Conservation (phyloP, 805 yeast genomes). For the Pichia insulana region DNA sequence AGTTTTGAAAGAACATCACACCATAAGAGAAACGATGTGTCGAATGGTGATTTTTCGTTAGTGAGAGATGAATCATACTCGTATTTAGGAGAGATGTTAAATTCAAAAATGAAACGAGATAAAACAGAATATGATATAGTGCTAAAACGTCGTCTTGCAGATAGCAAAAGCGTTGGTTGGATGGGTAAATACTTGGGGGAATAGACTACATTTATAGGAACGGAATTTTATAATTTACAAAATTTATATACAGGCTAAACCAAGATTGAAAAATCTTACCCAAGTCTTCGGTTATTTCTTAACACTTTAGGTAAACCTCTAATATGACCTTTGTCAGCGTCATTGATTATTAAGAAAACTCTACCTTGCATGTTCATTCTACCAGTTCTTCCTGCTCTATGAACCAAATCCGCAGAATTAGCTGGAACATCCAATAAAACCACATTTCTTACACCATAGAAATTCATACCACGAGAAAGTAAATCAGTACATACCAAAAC, state of each 20-base stretch:
- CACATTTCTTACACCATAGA: conserved; percentile 72
- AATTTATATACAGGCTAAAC: not conserved
- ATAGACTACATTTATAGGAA: not conserved
- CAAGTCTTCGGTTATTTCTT: conserved; percentile 38
- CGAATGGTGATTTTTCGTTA: not conserved
- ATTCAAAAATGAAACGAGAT: conserved; percentile 1
- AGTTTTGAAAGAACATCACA: not conserved
- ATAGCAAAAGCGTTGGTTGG: not conserved
- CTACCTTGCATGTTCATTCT: conserved; percentile 85
- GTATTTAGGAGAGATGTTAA: conserved; percentile 24
- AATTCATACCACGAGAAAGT: conserved; percentile 83
- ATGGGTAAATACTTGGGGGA: not conserved
- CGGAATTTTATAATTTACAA: too few relatives aligned
- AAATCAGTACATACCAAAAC: conserved; percentile 84
- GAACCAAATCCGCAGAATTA: conserved; percentile 78
- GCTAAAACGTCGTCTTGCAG: conserved; percentile 1
- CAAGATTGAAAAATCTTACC: conserved; percentile 5
- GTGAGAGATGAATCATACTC: conserved; percentile 28
- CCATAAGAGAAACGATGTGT: not conserved
- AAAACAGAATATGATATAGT: conserved; percentile 19
- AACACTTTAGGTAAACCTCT: conserved; percentile 69
- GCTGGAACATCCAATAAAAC: conserved; percentile 80
- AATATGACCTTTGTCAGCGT: conserved; percentile 65
- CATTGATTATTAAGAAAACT: conserved; percentile 70
- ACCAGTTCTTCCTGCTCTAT: conserved; percentile 91